Conservation (phyloP, 2,329 filamentous ascomycete genomes). For the Eurotiales sp. region DNA sequence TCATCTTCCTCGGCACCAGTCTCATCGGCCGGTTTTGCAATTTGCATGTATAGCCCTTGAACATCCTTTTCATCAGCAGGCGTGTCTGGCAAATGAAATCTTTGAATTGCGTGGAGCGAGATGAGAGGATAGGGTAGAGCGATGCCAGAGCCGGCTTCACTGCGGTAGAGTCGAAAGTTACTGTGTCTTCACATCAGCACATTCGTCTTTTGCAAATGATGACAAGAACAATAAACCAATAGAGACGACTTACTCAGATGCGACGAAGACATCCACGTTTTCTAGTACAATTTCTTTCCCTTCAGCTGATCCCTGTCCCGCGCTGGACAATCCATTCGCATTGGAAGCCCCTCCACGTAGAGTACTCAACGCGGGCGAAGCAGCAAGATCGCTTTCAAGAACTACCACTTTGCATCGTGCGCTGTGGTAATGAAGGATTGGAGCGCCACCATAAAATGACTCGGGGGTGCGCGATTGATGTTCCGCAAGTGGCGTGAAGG, state of each 20-base stretch:
- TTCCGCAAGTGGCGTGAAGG: slow-evolving; percentile 42
- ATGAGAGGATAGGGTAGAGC: slow-evolving; percentile 48
- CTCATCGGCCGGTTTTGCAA: slow-evolving; percentile 29
- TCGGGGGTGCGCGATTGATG: slow-evolving; percentile 47
- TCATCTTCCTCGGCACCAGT: slow-evolving; percentile 30
- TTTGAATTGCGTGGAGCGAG: slow-evolving; percentile 47
- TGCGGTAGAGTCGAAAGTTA: slow-evolving; percentile 42
- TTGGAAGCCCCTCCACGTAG: slow-evolving; percentile 22
- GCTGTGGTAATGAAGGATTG: slow-evolving; percentile 47
- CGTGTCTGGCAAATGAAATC: slow-evolving; percentile 33
- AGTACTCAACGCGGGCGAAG: slow-evolving; percentile 31
- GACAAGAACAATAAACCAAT: neutral
- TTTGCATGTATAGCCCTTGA: slow-evolving; percentile 48
- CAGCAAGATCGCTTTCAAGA: slow-evolving; percentile 36
- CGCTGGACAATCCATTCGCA: slow-evolving; percentile 15
- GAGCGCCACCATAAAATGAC: slow-evolving; percentile 45
- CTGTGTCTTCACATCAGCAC: slow-evolving; percentile 24
- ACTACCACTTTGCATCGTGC: slow-evolving; percentile 43
- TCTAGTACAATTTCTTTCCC: slow-evolving; percentile 36
- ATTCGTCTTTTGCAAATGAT: neutral
- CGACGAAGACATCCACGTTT: slow-evolving; percentile 45
- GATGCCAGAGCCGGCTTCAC: slow-evolving; percentile 32
- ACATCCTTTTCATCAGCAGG: slow-evolving; percentile 29
- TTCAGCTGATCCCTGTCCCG: slow-evolving; percentile 16
- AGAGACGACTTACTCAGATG: slow-evolving; percentile 40